These are phyloP conservation scores for Clarkia xantiana DNA, from an alignment of 345 rosid genomes.

Conservation along the genomic window DNA sequence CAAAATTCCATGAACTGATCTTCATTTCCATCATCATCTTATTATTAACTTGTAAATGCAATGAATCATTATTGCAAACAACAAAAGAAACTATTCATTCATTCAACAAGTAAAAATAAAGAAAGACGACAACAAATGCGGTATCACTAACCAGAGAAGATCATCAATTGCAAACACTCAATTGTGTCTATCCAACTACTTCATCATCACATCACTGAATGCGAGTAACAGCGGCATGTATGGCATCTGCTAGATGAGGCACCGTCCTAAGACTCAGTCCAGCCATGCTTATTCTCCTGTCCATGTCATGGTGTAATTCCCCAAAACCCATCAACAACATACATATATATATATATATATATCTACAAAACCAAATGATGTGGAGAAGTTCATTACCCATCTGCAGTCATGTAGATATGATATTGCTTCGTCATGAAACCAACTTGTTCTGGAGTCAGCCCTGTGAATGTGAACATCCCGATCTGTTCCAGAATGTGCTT, in stretches of 20 bases:
- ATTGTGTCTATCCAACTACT: too few relatives aligned
- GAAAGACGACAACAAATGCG: too few relatives aligned
- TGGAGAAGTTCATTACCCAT: constrained; percentile 34
- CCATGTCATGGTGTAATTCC: too few relatives aligned
- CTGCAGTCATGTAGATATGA: constrained; percentile 66
- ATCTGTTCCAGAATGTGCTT: constrained; percentile 63
- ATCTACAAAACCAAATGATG: neutral
- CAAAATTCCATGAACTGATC: too few relatives aligned
- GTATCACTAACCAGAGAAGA: too few relatives aligned
- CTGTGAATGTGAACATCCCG: constrained; percentile 71
- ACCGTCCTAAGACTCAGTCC: constrained; percentile 23
- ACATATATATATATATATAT: neutral
- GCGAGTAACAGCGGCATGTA: constrained; percentile 21
- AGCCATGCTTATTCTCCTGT: constrained; percentile 36
- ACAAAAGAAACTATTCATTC: too few relatives aligned
- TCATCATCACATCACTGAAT: too few relatives aligned
- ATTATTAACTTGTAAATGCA: too few relatives aligned
- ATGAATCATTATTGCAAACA: too few relatives aligned
- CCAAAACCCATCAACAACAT: neutral
- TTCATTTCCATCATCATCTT: too few relatives aligned
- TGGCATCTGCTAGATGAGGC: constrained; percentile 24
- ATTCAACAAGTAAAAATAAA: too few relatives aligned
- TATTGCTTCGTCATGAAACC: constrained; percentile 47
- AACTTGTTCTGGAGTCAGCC: constrained; percentile 50
- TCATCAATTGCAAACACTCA: too few relatives aligned